Evolutionary conservation across 768 basidiomycete species (phyloP).

Genomic region (Mycena olivaceomarginata): DNA sequence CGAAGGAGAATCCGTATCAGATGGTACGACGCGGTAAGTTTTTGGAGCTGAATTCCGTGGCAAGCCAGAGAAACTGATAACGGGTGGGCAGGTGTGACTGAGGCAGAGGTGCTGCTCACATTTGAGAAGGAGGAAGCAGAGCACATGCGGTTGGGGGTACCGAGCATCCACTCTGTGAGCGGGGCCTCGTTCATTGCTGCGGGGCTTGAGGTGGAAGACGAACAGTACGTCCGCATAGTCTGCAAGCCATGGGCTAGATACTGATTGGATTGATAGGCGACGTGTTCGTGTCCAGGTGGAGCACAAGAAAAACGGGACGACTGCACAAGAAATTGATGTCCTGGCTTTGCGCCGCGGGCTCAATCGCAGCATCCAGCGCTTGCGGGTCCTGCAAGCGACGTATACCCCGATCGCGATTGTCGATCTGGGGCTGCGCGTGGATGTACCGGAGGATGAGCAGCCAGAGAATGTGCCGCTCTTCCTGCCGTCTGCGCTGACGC

Average conservation of each 20-base stretch:
- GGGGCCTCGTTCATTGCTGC: slow-evolving; percentile 18
- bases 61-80: too few relatives aligned
- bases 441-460: neutral
- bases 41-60: neutral
- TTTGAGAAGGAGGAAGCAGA: slow-evolving; percentile 23
- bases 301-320: neutral
- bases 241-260: neutral
- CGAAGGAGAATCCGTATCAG: neutral
- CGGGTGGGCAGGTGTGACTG: neutral
- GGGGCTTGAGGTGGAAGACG: slow-evolving; percentile 22
- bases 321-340: neutral
- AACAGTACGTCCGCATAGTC: slow-evolving; percentile 16
- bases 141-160: neutral
- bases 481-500: slow-evolving; percentile 41
- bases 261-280: neutral
- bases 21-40: neutral
- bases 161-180: slow-evolving; percentile 4
- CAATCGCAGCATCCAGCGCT: neutral
- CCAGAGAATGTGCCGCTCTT: slow-evolving; percentile 41
- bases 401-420: slow-evolving; percentile 17
- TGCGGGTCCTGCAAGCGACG: slow-evolving; percentile 20
- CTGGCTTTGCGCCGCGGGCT: neutral
- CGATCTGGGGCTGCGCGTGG: neutral
- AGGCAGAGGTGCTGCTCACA: slow-evolving; percentile 7
- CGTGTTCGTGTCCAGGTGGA: slow-evolving; percentile 8